phyloP scores from a whole-genome alignment of 768 basidiomycete species.

The Amylocystis lapponica region DNA sequence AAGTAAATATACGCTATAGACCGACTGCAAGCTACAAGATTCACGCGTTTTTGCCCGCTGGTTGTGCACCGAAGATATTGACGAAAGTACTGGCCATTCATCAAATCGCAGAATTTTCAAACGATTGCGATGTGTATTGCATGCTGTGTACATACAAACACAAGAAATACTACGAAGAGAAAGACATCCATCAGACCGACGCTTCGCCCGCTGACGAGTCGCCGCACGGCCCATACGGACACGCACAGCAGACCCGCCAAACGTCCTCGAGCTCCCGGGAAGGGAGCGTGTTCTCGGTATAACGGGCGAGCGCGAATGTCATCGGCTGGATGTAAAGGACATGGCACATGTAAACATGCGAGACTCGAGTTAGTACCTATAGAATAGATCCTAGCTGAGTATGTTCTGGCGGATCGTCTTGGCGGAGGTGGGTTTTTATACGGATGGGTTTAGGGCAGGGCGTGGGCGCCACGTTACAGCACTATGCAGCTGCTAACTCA shows the following conservation, averaged over 20 bases:
- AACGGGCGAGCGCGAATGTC: conserved; percentile 32
- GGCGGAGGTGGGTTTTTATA: conserved; percentile 12
- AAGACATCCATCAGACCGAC: conserved; percentile 38
- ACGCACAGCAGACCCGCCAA: conserved; percentile 21
- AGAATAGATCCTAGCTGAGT: conserved; percentile 33
- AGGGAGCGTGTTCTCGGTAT: conserved; percentile 34
- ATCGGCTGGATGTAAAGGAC: conserved; percentile 37
- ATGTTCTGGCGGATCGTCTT: conserved; percentile 33
- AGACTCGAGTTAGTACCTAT: conserved; percentile 39
- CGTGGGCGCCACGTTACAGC: too few relatives aligned
- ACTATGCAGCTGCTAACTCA: too few relatives aligned
- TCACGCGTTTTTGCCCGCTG: too few relatives aligned
- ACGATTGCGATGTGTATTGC: too few relatives aligned
- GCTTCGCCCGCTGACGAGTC: conserved; percentile 31
- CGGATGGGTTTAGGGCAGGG: conserved; percentile 5
- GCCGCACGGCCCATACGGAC: conserved; percentile 18
- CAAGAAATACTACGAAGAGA: too few relatives aligned
- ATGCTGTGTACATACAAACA: background rate
- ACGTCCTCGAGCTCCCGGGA: conserved; percentile 32
- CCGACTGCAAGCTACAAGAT: too few relatives aligned
- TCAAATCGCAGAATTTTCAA: too few relatives aligned
- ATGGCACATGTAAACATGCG: conserved; percentile 40
- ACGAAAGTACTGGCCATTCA: too few relatives aligned
- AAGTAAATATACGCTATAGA: too few relatives aligned
- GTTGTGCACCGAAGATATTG: too few relatives aligned